Conservation (phyloP, 2,329 filamentous ascomycete species). For the Purpureocillium takamizusanense region DNA sequence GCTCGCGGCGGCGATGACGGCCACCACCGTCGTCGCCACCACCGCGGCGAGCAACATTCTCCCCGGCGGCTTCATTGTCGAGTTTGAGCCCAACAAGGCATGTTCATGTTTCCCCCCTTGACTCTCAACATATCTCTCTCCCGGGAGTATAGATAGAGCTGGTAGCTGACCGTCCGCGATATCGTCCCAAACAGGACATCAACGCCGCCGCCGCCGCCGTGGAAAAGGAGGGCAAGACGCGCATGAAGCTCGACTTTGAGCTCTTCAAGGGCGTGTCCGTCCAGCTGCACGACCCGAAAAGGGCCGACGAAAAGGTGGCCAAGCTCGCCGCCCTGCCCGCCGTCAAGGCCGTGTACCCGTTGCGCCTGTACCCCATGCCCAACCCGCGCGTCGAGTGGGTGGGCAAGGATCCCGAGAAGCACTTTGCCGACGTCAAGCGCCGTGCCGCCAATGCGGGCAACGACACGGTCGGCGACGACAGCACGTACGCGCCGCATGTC, state of each 20-base stretch:
- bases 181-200: slow-evolving; percentile 11
- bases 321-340: slow-evolving; percentile 31
- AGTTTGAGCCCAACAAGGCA: slow-evolving; percentile 9
- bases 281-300: slow-evolving; percentile 37
- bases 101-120: slow-evolving; percentile 16
- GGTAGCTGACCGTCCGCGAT: neutral
- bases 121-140: slow-evolving; percentile 8
- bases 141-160: too few relatives aligned
- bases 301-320: slow-evolving; percentile 30
- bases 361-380: slow-evolving; percentile 34
- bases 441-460: slow-evolving; percentile 13
- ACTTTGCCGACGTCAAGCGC: slow-evolving; percentile 7
- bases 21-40: slow-evolving; percentile 6
- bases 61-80: slow-evolving; percentile 12
- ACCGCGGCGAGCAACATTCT: slow-evolving; percentile 2
- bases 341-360: slow-evolving; percentile 41
- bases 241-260: slow-evolving; percentile 38
- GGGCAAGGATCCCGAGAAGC: slow-evolving; percentile 20
- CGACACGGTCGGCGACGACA: slow-evolving; percentile 11
- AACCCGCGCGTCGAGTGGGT: slow-evolving; percentile 35
- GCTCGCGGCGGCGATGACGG: slow-evolving; percentile 8
- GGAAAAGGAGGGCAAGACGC: slow-evolving; percentile 28
- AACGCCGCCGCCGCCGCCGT: slow-evolving; percentile 8
- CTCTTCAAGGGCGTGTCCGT: slow-evolving; percentile 48
- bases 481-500: slow-evolving; percentile 39